Percentiles rank a stretch among this genome's conserved stretches.
phyloP scores from a whole-genome alignment of 176 grass and related monocot genomes.

The Carex littledalei region DNA sequence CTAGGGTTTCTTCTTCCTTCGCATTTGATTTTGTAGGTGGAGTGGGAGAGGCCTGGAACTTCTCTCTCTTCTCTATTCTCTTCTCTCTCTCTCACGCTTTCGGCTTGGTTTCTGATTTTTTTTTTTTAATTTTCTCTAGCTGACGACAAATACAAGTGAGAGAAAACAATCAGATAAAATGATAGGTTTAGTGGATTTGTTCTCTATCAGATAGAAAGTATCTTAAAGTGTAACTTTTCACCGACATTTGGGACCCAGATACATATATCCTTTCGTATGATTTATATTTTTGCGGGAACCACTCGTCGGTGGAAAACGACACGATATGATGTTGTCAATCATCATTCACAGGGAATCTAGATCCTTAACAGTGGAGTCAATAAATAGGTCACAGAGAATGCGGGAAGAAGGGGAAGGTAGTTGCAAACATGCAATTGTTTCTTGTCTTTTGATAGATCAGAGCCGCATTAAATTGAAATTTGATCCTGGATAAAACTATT shows the following conservation, averaged over 20 bases:
- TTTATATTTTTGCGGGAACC: not conserved
- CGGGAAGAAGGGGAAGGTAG: slow-evolving; percentile 7
- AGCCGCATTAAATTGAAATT: not conserved
- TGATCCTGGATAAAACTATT: not conserved
- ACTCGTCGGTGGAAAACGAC: not conserved
- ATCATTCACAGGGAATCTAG: not conserved
- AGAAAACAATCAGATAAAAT: not conserved
- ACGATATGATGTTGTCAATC: not conserved
- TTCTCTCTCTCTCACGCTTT: slow-evolving; percentile 9
- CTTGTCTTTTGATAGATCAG: not conserved
- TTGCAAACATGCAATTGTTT: not conserved
- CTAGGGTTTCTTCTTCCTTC: slow-evolving; percentile 27
- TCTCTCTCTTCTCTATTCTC: not conserved
- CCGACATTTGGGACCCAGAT: not conserved
- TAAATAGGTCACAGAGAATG: slow-evolving; percentile 13
- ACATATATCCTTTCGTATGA: not conserved
- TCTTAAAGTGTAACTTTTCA: not conserved
- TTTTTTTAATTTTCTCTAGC: not conserved
- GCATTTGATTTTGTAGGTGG: slow-evolving; percentile 37
- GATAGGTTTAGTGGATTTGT: not conserved
- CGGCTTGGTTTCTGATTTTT: not conserved
- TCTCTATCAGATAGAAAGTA: not conserved
- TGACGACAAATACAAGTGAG: not conserved
- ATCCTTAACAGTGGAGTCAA: not conserved
- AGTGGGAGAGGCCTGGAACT: not conserved